Base-by-base conservation (phyloP, 2,329 filamentous ascomycete genomes). In the Alternaria triticina region DNA sequence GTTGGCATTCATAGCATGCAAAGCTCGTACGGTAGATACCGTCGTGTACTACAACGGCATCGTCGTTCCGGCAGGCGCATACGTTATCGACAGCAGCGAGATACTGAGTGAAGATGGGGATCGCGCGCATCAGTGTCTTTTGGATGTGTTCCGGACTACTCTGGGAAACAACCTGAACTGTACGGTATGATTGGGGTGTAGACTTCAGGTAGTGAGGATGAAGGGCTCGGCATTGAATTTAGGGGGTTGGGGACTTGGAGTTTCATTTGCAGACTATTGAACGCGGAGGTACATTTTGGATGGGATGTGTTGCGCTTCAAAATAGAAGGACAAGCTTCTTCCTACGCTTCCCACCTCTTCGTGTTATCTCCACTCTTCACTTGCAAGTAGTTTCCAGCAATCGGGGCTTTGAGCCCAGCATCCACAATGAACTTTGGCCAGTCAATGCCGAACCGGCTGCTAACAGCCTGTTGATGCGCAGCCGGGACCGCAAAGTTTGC, bases 301-400 rank as follows among this genome's bases (percentile, higher is more conserved):
- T 36, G 13, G 33, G 5, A 40, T 17, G 0, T 5, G 33, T 11
- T 40, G 36, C 36, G 36, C 36, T 40, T 40, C 36, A 5, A 40
- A 0, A 17, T 17, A 36, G 36, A 40, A 10, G 36, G 5, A 17
- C n/a, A 40, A 40, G 36, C 36, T 28, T 15, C 23, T 52, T 20
- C 28, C 23, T 57, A 68, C 45, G 47, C 58, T 13, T 33, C 45
- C 52, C 65, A 61, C 46, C 55, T 57, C 62, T 61, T 67, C 12
- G 66, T 67, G 33, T 72, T 74, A 61, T 72, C 71, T 17, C 71
- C 71, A 57, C 67, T 70, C 62, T 70, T 72, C 22, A 74, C 72
- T 54, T 70, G 70, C 60, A 74, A 43, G 59, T 70, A 74, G 44
- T 71, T 74, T 5, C 65, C 72, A 25, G 62, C 64, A 47, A 74